These are phyloP conservation scores for Penicillium sp. DNA, from an alignment of 2,329 filamentous ascomycete genomes.

Conservation along the genomic window DNA sequence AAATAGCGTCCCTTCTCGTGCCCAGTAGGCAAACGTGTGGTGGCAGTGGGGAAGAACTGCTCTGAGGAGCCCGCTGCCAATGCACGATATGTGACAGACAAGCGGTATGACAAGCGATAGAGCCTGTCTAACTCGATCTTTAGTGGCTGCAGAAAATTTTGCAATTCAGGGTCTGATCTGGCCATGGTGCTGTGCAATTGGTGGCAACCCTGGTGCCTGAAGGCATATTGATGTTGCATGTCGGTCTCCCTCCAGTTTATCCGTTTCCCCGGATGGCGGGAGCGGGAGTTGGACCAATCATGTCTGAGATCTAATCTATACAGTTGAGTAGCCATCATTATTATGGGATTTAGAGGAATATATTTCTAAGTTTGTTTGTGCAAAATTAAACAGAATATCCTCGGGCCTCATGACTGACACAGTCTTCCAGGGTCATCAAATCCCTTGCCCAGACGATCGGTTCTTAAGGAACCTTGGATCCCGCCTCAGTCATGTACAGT, in stretches of 20 bases:
- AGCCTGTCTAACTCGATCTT: slow-evolving; percentile 30
- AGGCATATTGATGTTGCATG: background rate
- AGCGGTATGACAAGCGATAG: slow-evolving; percentile 37
- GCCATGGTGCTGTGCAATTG: slow-evolving; percentile 8
- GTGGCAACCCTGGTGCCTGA: background rate
- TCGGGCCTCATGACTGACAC: too few relatives aligned
- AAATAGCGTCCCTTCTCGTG: slow-evolving; percentile 53
- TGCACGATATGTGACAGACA: slow-evolving; percentile 37
- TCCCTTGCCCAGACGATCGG: too few relatives aligned
- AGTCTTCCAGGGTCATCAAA: too few relatives aligned
- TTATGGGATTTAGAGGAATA: background rate
- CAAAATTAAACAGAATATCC: too few relatives aligned
- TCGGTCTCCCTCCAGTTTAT: background rate
- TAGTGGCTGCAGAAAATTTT: slow-evolving; percentile 32
- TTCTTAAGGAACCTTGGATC: too few relatives aligned
- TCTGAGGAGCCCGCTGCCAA: slow-evolving; percentile 40
- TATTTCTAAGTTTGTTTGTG: background rate
- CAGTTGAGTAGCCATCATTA: background rate
- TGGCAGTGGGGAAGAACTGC: slow-evolving; percentile 44
- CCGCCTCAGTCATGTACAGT: too few relatives aligned
- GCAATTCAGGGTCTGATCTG: slow-evolving; percentile 14
- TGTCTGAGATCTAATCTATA: background rate
- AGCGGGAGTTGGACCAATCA: background rate
- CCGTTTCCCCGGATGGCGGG: background rate
- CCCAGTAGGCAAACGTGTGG: slow-evolving; percentile 46